These are phyloP conservation scores for Eutypa lata DNA, from an alignment of 2,329 filamentous ascomycete species.

Conservation along the genomic window DNA sequence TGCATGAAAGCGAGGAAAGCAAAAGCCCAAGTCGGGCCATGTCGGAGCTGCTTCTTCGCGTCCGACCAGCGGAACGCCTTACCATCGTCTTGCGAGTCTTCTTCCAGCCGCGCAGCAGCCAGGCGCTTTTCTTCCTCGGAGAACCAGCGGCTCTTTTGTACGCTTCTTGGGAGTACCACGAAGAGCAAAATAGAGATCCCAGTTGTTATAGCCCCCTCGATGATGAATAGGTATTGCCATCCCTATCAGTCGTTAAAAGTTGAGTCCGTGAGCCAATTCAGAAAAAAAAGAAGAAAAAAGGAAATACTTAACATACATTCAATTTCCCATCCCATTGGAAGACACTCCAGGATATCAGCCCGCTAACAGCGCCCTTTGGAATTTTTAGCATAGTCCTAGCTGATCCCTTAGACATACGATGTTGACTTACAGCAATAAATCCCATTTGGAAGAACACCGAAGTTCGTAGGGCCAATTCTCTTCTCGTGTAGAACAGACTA, in stretches of 20 bases:
- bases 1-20: too few species aligned
- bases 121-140: conserved; percentile 7
- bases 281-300: background rate
- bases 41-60: too few species aligned
- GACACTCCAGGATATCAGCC: conserved; percentile 20
- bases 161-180: too few species aligned
- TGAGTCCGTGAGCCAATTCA: too few species aligned
- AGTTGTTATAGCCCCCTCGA: conserved; percentile 19
- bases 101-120: conserved; percentile 5
- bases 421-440: conserved; percentile 9
- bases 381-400: too few species aligned
- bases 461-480: conserved; percentile 13
- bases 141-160: conserved; percentile 13
- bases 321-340: conserved; percentile 14
- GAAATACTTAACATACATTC: too few species aligned
- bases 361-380: conserved; percentile 15
- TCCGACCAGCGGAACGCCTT: too few species aligned
- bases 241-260: conserved; percentile 1
- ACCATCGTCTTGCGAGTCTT: too few species aligned
- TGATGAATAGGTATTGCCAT: conserved; percentile 23
- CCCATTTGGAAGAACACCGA: conserved; percentile 16
- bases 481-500: conserved; percentile 22
- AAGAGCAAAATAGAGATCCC: too few species aligned
- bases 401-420: too few species aligned
- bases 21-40: too few species aligned